phyloP scores from a whole-genome alignment of 2,329 filamentous ascomycete species.

The Elsinoe australis region DNA sequence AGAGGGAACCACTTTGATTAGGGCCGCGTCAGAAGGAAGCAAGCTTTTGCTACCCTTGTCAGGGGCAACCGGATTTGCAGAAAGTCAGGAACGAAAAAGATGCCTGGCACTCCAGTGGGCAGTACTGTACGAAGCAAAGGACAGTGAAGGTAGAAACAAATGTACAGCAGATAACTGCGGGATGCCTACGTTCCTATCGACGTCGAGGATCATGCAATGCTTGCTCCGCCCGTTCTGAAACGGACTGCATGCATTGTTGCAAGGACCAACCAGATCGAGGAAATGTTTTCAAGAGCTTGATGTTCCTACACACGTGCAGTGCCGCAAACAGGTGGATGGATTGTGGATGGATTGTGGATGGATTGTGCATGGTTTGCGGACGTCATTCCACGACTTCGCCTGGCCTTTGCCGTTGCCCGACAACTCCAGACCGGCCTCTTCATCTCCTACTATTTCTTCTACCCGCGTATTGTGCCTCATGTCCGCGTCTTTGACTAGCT shows the following conservation, averaged over 20 bases:
- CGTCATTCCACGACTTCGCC: conserved; percentile 11
- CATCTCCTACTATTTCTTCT: background rate
- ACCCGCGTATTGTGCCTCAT: conserved; percentile 5
- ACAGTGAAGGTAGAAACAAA: no score
- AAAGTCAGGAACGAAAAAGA: no score
- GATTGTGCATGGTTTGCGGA: no score
- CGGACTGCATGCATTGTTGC: no score
- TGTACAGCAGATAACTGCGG: no score
- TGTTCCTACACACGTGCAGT: background rate
- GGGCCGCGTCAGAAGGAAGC: conserved; percentile 8
- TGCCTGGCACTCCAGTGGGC: no score
- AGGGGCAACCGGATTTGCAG: conserved; percentile 3
- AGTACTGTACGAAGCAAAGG: no score
- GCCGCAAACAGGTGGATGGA: no score
- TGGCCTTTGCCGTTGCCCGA: background rate
- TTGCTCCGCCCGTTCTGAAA: no score
- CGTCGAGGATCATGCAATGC: no score
- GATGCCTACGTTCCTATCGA: no score
- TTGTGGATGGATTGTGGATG: background rate
- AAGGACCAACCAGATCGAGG: no score
- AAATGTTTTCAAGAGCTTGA: background rate
- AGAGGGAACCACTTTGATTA: background rate
- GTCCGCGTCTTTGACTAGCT: conserved; percentile 6
- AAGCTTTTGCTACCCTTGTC: conserved; percentile 8
- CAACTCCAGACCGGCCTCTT: background rate